Base-by-base conservation (phyloP, 768 basidiomycete genomes). In the Epithele typhae region DNA sequence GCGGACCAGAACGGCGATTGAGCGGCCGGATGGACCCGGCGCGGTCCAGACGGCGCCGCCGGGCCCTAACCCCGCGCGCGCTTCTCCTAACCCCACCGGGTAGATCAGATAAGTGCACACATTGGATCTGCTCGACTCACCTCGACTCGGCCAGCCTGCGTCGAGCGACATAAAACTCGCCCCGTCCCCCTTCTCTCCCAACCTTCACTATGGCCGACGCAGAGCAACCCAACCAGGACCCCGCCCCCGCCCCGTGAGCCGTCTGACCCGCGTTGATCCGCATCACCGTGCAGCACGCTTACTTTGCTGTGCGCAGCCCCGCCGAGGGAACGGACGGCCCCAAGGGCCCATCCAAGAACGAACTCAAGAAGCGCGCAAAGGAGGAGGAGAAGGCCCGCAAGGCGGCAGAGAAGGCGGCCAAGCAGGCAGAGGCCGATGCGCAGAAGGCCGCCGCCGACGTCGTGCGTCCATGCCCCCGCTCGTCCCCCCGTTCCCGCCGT, bases 291-390 rank as follows among this genome's bases (percentile, higher is more conserved):
- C 35, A 33, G 9, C 27, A 9, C 14, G 15, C 10, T 11, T 17
- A 25, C 17, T 21, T 25, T n/a, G 19, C 17, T 18, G 37, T 17
- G 14, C 19, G 18, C 33, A 46, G 45, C 7, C 18, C 46, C 45
- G 53, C 52, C 15, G 57, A 60, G 33, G 61, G 57, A 25, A 56
- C 42, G 10, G 62, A 62, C 34, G 51, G 56, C n/a, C 35, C 54
- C 25, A 66, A 72, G 33, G 86, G 76, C 11, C 90, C 83, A 6
- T 81, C 84, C 45, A 97, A 96, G 71, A 89, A 74, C 58, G 92
- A 94, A 58, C 64, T 92, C 48, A 97, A 98, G 74, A 93, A 92
- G 68, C 81, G 82, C 25, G 86, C 86, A 25, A 97, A 96, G 66
- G 86, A 87, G 38, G 85, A 82, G 11, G 90, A 93, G 68, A 97